A percentile compares a stretch with the other conserved stretches of the same genome.
phyloP scores from a whole-genome alignment of 768 basidiomycete genomes.

The Cytidiella melzeri region DNA sequence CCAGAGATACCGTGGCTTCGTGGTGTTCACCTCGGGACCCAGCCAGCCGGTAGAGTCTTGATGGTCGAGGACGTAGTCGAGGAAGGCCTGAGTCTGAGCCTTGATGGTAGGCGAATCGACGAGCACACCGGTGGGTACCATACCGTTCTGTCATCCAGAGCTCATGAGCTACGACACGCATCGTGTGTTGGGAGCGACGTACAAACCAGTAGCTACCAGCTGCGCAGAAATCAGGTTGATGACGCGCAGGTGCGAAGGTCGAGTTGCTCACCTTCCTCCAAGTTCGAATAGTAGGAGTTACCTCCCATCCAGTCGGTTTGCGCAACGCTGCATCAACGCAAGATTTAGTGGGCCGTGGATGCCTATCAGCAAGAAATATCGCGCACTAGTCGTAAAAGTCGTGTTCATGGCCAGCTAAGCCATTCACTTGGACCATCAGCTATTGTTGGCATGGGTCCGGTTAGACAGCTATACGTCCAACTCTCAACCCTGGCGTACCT shows the following conservation, averaged over 20 bases:
- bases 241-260: background rate
- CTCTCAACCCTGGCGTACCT: slow-evolving; percentile 13
- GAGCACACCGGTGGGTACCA: slow-evolving; percentile 47
- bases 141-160: slow-evolving; percentile 36
- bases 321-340: slow-evolving; percentile 19
- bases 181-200: slow-evolving; percentile 21
- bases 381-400: slow-evolving; percentile 32
- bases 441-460: background rate
- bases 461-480: background rate
- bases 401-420: slow-evolving; percentile 31
- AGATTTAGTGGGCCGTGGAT: background rate
- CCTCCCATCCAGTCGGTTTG: slow-evolving; percentile 32
- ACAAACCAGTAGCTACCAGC: slow-evolving; percentile 59
- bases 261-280: slow-evolving; percentile 28
- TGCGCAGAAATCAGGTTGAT: too few species aligned
- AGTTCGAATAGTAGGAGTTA: slow-evolving; percentile 26
- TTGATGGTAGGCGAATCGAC: slow-evolving; percentile 41
- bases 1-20: slow-evolving; percentile 49
- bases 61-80: slow-evolving; percentile 44
- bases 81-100: slow-evolving; percentile 39
- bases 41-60: slow-evolving; percentile 53
- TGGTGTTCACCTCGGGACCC: slow-evolving; percentile 48
- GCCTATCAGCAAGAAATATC: too few species aligned
- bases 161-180: too few species aligned
- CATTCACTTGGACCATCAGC: slow-evolving; percentile 29